These are phyloP conservation scores for Apiospora marii DNA, from an alignment of 2,329 filamentous ascomycete genomes.

Conservation along the genomic window DNA sequence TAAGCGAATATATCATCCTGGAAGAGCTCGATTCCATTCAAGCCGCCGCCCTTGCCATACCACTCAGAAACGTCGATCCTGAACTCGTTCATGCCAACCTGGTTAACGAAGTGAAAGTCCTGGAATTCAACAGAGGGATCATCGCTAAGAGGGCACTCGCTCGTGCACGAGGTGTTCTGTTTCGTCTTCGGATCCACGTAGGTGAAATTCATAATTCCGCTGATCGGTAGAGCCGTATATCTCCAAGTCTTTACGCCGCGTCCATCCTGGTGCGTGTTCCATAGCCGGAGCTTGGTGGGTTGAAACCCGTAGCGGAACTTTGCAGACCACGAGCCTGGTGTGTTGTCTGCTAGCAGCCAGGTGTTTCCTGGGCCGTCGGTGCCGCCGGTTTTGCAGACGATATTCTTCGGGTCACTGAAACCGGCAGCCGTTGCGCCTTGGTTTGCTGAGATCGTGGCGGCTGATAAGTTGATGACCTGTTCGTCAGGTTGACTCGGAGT, in stretches of 20 bases:
- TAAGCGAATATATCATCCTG: slow-evolving; percentile 86
- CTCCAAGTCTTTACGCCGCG: slow-evolving; percentile 89
- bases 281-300: slow-evolving; percentile 85
- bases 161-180: slow-evolving; percentile 76
- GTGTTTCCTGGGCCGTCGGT: slow-evolving; percentile 76
- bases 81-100: slow-evolving; percentile 87
- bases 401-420: slow-evolving; percentile 78
- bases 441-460: slow-evolving; percentile 75
- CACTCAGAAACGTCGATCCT: slow-evolving; percentile 85
- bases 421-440: slow-evolving; percentile 68
- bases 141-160: slow-evolving; percentile 82
- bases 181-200: slow-evolving; percentile 81
- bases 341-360: slow-evolving; percentile 81
- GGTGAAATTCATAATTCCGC: slow-evolving; percentile 95
- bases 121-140: slow-evolving; percentile 73
- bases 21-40: slow-evolving; percentile 87
- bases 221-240: slow-evolving; percentile 83
- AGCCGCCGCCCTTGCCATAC: slow-evolving; percentile 85
- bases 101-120: slow-evolving; percentile 91
- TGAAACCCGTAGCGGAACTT: slow-evolving; percentile 83
- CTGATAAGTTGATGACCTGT: slow-evolving; percentile 84
- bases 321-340: slow-evolving; percentile 83
- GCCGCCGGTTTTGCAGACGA: slow-evolving; percentile 79
- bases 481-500: slow-evolving; percentile 71
- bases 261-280: slow-evolving; percentile 85